Evolutionary conservation across 2,329 filamentous ascomycete genomes (phyloP).

Genomic region (Fusarium odoratissimum): DNA sequence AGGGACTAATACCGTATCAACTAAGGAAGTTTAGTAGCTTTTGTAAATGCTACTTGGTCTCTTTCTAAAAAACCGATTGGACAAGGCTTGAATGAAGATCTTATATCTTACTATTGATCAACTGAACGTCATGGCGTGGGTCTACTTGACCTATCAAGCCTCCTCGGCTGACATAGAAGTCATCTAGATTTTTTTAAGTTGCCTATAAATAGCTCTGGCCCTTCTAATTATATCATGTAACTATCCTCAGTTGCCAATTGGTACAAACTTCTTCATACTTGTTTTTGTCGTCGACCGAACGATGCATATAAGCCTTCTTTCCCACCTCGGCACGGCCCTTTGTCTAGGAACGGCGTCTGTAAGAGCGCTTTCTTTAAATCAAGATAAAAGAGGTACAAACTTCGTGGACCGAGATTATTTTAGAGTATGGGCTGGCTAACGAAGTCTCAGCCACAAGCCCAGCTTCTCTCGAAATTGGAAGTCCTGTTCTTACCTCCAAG

Average conservation of each 20-base stretch:
- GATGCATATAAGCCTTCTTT: not conserved
- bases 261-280: accelerated
- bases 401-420: too few relatives aligned
- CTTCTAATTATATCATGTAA: not conserved
- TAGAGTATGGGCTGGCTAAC: not conserved
- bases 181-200: accelerated
- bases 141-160: not conserved
- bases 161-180: too few relatives aligned
- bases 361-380: not conserved
- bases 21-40: too few relatives aligned
- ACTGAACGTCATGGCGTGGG: accelerated
- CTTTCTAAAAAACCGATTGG: not conserved
- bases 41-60: too few relatives aligned
- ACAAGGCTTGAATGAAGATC: not conserved
- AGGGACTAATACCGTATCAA: not conserved
- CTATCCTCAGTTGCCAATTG: not conserved
- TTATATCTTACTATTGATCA: accelerated
- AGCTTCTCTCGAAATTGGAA: not conserved
- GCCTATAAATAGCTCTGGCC: not conserved
- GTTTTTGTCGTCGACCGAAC: accelerated
- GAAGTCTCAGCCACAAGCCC: not conserved
- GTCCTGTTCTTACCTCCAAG: not conserved
- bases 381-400: not conserved
- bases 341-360: not conserved
- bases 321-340: not conserved